A percentile compares a stretch with the other conserved stretches of the same genome.
Conservation (phyloP, 2,329 filamentous ascomycete species). For the Penicillium sp. region DNA sequence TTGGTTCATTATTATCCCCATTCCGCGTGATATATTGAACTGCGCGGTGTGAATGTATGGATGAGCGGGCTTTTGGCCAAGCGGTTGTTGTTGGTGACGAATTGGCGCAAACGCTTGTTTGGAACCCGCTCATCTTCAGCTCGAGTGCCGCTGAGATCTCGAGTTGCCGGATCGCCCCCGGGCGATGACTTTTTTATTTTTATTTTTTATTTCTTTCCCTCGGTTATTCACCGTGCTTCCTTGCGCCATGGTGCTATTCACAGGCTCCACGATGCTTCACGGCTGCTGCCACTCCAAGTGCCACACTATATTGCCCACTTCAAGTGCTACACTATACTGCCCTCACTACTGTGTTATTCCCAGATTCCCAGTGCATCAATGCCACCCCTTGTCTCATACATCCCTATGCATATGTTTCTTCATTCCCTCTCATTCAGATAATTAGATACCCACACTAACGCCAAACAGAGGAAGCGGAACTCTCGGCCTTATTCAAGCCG, state of each 20-base stretch:
- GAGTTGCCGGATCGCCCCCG: background rate
- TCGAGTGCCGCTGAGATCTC: background rate
- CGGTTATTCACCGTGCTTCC: too few species aligned
- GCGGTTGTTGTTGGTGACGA: background rate
- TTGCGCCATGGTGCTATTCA: too few species aligned
- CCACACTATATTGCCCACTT: too few species aligned
- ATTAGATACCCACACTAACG: background rate
- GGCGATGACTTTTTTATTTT: background rate
- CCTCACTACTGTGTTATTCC: background rate
- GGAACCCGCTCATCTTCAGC: background rate
- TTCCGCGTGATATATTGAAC: background rate
- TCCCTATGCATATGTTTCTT: background rate
- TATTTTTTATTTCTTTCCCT: background rate
- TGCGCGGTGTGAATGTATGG: background rate
- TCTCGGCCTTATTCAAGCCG: conserved; percentile 74
- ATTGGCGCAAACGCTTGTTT: background rate
- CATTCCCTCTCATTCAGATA: background rate
- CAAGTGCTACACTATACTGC: too few species aligned
- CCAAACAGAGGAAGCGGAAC: conserved; percentile 69
- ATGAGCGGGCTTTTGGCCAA: background rate
- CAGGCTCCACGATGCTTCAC: too few species aligned
- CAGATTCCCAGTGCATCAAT: background rate
- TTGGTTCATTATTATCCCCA: background rate
- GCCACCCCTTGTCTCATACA: background rate
- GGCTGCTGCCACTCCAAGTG: too few species aligned